Conservation (phyloP, 169 alveolate species). For the Cryptosporidium sp. region DNA sequence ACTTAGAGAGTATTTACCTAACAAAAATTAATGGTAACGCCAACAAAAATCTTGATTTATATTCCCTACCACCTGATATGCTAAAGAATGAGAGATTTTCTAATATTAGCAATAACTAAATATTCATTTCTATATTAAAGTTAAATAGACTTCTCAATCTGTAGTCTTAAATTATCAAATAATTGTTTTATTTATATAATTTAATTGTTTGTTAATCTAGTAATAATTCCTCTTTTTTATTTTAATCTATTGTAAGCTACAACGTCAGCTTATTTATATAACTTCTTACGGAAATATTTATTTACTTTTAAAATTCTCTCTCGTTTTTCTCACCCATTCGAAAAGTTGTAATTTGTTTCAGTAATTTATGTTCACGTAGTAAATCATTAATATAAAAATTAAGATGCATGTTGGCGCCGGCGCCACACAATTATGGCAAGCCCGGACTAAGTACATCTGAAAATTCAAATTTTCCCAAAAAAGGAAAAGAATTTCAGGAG, state of each 20-base stretch:
- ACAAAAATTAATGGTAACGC: not conserved
- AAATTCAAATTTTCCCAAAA: constrained; percentile 71
- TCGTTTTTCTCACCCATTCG: not conserved
- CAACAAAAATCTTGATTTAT: not conserved
- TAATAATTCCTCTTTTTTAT: not conserved
- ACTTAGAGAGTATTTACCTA: not conserved
- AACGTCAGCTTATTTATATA: too few relatives aligned
- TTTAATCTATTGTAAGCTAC: not conserved
- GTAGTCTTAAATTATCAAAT: too few relatives aligned
- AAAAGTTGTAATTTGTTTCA: not conserved
- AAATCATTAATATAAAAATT: not conserved
- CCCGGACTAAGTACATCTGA: constrained; percentile 76
- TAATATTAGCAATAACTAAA: not conserved
- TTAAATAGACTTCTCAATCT: not conserved
- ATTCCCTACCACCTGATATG: constrained; percentile 6
- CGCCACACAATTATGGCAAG: constrained; percentile 36
- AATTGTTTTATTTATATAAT: not conserved
- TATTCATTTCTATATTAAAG: not conserved
- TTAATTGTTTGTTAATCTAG: too few relatives aligned
- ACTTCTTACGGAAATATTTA: too few relatives aligned
- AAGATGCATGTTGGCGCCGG: constrained; percentile 22
- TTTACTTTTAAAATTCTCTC: not conserved
- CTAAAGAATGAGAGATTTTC: constrained; percentile 3
- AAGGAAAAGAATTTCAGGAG: not conserved
- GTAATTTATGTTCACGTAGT: not conserved